Evolutionary conservation across 1,284 basidiomycete genomes (phyloP), one percentile per base, ranked within the genome.

Genomic region (Malassezia brasiliensis): DNA sequence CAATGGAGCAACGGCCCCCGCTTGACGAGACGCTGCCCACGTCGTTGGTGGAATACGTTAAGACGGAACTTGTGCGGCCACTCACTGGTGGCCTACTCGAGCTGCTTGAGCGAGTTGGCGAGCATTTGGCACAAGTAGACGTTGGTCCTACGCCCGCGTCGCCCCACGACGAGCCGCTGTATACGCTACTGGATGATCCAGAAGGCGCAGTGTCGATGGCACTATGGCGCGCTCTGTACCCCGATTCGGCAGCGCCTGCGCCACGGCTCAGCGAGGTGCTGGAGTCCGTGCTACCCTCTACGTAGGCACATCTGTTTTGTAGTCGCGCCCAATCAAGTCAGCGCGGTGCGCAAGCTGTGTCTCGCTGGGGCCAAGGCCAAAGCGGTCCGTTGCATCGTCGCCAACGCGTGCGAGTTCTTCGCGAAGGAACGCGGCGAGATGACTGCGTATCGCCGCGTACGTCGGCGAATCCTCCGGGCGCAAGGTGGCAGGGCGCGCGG

Each of bases 351-450:
- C 50, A 7, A 58, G 35, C 11, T 41, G 19, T 15, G 40, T 49
- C 36, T 58, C 51, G 22, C 51, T 42, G 2, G 44, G 31, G n/a
- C 46, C 46, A 3, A 46, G 35, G 5, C 56, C 56, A 3, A 12
- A 30, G 15, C n/a, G n/a, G 14, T 15, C 5, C 22, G 49, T 50
- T 5, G 34, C n/a, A 3, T 53, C 9, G 7, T 37, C 37, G 17
- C 62, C 62, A 22, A 60, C 28, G 19, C 17, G 19, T 7, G 46
- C 41, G 15, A 64, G 49, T 8, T 50, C 31, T 12, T 38, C 37
- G 12, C 62, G 50, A 20, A 64, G 40, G 41, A 52, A 25, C 12
- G 50, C 51, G n/a, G 56, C 47, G 17, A 64, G 46, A 34, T 37
- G 45, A 34, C 57, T 60, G 38, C 61, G 57, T n/a, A 53, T 20